Percentiles rank a stretch among this genome's conserved stretches.
phyloP scores from a whole-genome alignment of 208 protist species.

The Leishmania martiniquensis region DNA sequence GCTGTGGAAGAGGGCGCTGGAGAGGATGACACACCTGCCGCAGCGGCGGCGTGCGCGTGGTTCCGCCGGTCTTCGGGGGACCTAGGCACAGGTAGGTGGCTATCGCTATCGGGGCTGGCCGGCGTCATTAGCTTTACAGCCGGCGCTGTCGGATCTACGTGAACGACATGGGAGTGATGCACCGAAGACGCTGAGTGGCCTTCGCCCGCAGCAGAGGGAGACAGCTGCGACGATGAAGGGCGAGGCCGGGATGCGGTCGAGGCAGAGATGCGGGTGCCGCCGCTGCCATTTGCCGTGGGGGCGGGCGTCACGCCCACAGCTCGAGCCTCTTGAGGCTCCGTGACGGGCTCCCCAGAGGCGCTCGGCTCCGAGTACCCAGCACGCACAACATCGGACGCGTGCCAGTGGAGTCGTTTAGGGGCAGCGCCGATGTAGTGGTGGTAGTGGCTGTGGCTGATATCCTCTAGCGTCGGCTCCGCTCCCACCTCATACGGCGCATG shows the following conservation, averaged over 20 bases:
- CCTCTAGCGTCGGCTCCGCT: neutral
- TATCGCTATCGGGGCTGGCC: neutral
- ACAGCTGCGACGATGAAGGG: neutral
- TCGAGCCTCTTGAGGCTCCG: neutral
- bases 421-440: neutral
- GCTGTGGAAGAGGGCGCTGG: neutral
- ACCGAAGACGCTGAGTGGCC: neutral
- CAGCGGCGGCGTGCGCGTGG: neutral
- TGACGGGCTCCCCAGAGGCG: neutral
- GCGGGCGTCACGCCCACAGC: neutral
- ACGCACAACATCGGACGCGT: neutral
- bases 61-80: neutral
- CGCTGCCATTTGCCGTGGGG: neutral
- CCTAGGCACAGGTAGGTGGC: no score
- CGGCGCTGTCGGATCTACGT: conserved; percentile 7
- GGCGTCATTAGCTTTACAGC: neutral
- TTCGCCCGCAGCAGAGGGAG: neutral
- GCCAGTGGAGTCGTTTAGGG: neutral
- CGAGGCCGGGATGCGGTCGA: neutral
- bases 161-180: neutral
- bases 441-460: neutral
- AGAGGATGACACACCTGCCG: neutral
- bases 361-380: neutral
- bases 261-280: neutral
- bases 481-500: conserved; percentile 26